These are phyloP conservation scores for Mycena latifolia DNA, from an alignment of 768 basidiomycete species.

Conservation along the genomic window DNA sequence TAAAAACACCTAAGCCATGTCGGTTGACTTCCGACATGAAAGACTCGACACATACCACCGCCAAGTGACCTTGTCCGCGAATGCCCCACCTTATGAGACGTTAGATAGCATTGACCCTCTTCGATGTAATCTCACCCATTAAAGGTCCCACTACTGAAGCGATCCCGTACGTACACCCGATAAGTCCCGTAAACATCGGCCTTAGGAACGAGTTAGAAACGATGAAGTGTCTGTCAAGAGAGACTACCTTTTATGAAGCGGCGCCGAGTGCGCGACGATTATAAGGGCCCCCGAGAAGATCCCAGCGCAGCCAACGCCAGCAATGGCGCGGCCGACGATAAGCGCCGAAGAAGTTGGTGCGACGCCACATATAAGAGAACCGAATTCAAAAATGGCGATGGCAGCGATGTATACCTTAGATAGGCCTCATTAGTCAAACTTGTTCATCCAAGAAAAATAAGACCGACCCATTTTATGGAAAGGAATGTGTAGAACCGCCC, in stretches of 20 bases:
- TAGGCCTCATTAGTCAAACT: constrained; percentile 21
- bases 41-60: constrained; percentile 39
- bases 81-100: constrained; percentile 35
- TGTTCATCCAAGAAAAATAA: background rate
- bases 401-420: constrained; percentile 36
- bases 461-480: constrained; percentile 34
- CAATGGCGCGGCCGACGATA: constrained; percentile 59
- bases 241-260: constrained; percentile 42
- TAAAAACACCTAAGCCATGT: constrained; percentile 41
- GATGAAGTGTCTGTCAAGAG: no score
- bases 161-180: constrained; percentile 46
- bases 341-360: constrained; percentile 43
- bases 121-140: no score
- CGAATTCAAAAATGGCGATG: constrained; percentile 55
- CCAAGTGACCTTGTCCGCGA: constrained; percentile 45
- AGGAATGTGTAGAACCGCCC: constrained; percentile 38
- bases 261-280: constrained; percentile 43
- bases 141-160: constrained; percentile 45
- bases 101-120: no score
- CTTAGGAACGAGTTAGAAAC: no score
- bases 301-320: constrained; percentile 59
- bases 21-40: background rate
- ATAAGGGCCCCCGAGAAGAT: constrained; percentile 39
- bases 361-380: constrained; percentile 56
- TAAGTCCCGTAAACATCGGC: constrained; percentile 50